Evolutionary conservation across 768 basidiomycete species (phyloP).

Genomic region (Terana coerulea): DNA sequence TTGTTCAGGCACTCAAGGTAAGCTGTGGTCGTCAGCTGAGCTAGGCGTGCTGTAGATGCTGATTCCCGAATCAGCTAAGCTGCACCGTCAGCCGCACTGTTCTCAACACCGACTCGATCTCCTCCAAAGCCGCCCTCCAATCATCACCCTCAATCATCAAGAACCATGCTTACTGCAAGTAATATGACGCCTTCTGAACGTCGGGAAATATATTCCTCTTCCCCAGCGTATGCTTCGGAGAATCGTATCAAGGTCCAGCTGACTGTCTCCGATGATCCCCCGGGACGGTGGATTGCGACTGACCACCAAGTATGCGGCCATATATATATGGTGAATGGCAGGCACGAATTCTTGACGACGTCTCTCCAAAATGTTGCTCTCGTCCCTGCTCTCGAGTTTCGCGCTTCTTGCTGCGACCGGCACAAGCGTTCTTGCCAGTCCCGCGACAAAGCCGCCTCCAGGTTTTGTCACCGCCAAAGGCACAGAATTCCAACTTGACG

Average conservation of each 20-base stretch:
- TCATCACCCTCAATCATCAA: too few relatives aligned
- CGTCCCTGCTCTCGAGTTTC: neutral
- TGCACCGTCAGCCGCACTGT: too few relatives aligned
- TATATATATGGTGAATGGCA: neutral
- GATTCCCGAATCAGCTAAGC: too few relatives aligned
- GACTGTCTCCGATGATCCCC: slow-evolving; percentile 1
- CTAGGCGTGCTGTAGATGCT: too few relatives aligned
- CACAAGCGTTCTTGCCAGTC: neutral
- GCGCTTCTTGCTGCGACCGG: neutral
- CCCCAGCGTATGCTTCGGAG: neutral
- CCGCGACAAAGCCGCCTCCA: slow-evolving; percentile 9
- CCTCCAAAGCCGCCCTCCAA: too few relatives aligned
- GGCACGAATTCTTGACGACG: neutral
- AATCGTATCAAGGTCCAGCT: slow-evolving; percentile 1
- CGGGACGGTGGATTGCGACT: neutral
- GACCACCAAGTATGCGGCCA: neutral
- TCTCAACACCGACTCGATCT: too few relatives aligned
- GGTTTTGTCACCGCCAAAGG: slow-evolving; percentile 26
- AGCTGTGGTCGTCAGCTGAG: too few relatives aligned
- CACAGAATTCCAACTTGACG: slow-evolving; percentile 35
- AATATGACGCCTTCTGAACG: neutral
- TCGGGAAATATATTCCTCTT: neutral
- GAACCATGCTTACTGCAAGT: neutral
- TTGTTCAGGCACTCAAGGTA: too few relatives aligned
- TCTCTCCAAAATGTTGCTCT: neutral